Conservation (phyloP, 768 basidiomycete species). For the Arthromyces matolae region DNA sequence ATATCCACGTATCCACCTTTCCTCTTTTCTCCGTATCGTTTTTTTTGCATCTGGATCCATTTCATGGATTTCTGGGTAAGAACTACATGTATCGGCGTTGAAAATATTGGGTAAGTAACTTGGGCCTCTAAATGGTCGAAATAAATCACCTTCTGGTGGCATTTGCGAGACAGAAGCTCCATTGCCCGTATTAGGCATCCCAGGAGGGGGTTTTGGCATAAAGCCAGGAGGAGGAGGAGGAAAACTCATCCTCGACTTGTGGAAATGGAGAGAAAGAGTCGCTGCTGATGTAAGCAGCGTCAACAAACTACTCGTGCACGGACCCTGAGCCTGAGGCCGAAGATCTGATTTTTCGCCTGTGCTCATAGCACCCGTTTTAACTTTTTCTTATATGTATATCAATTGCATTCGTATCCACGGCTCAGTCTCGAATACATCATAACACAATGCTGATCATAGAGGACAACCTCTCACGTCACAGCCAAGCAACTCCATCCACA, state of each 20-base stretch:
- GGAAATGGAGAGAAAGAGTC: conserved; percentile 35
- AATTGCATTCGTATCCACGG: too few species aligned
- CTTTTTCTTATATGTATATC: background rate
- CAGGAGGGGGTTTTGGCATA: conserved; percentile 47
- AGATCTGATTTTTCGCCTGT: background rate
- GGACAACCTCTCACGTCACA: background rate
- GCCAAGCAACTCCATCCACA: conserved; percentile 52
- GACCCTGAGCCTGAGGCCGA: too few species aligned
- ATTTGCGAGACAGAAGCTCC: conserved; percentile 41
- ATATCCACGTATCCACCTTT: conserved; percentile 88
- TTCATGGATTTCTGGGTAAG: conserved; percentile 92
- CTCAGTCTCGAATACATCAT: too few species aligned
- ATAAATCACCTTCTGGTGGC: conserved; percentile 41
- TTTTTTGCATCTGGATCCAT: conserved; percentile 93
- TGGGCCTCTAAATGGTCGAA: conserved; percentile 15
- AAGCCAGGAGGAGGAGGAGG: conserved; percentile 56
- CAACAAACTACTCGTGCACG: conserved; percentile 31
- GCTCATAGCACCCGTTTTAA: too few species aligned
- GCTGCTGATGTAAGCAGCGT: conserved; percentile 39
- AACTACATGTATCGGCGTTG: conserved; percentile 36
- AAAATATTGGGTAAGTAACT: conserved; percentile 13
- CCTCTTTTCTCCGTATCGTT: conserved; percentile 87
- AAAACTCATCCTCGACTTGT: conserved; percentile 46
- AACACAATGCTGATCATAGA: too few species aligned
- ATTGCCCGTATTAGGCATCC: conserved; percentile 41